Percentiles rank a stretch among this genome's conserved stretches.
Conservation (phyloP, 805 yeast species). For the Wickerhamomyces chambardii region DNA sequence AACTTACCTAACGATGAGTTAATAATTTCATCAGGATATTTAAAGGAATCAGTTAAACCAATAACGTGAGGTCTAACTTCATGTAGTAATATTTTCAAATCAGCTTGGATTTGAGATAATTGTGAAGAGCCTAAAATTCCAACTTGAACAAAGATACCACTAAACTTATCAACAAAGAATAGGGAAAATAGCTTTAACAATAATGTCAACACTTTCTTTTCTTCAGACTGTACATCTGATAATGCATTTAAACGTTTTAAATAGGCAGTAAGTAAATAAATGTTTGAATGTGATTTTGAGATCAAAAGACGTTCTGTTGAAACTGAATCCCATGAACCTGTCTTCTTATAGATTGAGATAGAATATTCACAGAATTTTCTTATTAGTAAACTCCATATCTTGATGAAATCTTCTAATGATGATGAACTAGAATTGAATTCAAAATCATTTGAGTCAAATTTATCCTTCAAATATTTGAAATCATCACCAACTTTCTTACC, state of each 20-base stretch:
- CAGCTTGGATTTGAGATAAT: conserved; percentile 31
- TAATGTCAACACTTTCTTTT: conserved; percentile 39
- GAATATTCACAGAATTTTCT: conserved; percentile 21
- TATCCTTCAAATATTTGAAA: conserved; percentile 20
- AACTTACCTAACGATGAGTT: conserved; percentile 76
- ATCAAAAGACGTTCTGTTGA: conserved; percentile 28
- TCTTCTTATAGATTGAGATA: conserved; percentile 18
- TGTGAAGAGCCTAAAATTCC: conserved; percentile 43
- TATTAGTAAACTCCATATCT: conserved; percentile 26
- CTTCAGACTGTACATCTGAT: conserved; percentile 17
- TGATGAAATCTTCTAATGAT: conserved; percentile 9
- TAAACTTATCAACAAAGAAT: conserved; percentile 58
- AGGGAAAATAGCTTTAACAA: conserved; percentile 58
- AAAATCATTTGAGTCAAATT: conserved; percentile 20
- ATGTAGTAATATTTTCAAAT: conserved; percentile 36
- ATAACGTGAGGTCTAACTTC: conserved; percentile 60
- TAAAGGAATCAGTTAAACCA: conserved; percentile 78
- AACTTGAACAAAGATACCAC: conserved; percentile 63
- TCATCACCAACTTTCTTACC: conserved; percentile 23
- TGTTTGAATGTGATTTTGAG: conserved; percentile 31
- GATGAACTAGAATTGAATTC: conserved; percentile 13
- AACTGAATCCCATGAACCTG: conserved; percentile 24
- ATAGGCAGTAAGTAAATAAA: conserved; percentile 22
- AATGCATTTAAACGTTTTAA: conserved; percentile 15
- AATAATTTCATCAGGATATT: conserved; percentile 70